These are phyloP conservation scores for Cercospora canescens DNA, from an alignment of 2,329 filamentous ascomycete genomes.

Conservation along the genomic window DNA sequence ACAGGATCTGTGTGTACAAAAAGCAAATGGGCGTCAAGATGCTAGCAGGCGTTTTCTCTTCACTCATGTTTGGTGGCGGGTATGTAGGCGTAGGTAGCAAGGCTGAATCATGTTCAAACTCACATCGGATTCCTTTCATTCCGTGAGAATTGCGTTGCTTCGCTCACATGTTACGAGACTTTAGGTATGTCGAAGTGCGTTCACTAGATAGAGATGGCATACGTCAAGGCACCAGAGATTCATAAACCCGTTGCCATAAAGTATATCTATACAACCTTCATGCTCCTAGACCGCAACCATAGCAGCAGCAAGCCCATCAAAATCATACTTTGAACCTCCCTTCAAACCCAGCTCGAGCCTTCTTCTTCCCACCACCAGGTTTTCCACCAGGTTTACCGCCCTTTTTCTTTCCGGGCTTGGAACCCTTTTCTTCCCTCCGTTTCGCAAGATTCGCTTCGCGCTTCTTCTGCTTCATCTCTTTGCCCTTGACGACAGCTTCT, in stretches of 20 bases:
- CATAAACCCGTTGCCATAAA: constrained; percentile 1
- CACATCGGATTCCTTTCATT: too few relatives aligned
- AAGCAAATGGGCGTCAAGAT: neutral
- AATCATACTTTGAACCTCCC: constrained; percentile 62
- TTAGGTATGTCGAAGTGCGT: too few relatives aligned
- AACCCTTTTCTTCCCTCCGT: constrained; percentile 75
- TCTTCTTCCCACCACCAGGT: constrained; percentile 58
- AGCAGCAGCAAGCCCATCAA: neutral
- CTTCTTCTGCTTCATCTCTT: constrained; percentile 52
- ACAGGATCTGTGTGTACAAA: neutral
- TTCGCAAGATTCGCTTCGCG: constrained; percentile 61
- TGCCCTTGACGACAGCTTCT: constrained; percentile 47
- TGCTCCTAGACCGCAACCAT: neutral
- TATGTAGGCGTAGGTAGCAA: neutral
- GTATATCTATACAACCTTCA: constrained; percentile 2
- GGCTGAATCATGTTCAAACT: neutral
- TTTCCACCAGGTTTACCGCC: constrained; percentile 47
- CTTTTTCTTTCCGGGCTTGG: constrained; percentile 69
- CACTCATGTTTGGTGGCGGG: neutral
- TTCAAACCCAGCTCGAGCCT: constrained; percentile 59
- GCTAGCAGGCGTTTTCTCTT: neutral
- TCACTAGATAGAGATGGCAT: neutral
- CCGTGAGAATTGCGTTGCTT: too few relatives aligned
- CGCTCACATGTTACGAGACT: too few relatives aligned
- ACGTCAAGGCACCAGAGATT: neutral